Conservation (phyloP, 2,329 filamentous ascomycete species). For the Fusarium tanahbumbuense region DNA sequence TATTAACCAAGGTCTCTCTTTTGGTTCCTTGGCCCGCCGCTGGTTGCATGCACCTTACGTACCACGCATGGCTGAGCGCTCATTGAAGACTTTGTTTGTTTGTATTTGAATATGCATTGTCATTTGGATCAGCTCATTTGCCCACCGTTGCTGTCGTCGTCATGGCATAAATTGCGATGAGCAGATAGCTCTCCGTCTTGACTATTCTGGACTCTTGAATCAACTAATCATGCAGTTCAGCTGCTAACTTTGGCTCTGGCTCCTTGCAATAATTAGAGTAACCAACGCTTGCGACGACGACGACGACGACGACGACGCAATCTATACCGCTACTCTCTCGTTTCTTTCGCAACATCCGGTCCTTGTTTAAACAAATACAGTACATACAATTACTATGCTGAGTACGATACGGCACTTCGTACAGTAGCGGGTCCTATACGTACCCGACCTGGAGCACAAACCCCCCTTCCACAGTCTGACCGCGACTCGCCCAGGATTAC, state of each 20-base stretch:
- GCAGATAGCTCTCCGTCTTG: slow-evolving; percentile 28
- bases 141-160: slow-evolving; percentile 21
- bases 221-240: background rate
- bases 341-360: slow-evolving; percentile 9
- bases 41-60: slow-evolving; percentile 27
- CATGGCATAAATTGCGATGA: slow-evolving; percentile 41
- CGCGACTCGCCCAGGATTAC: background rate
- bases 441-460: slow-evolving; percentile 1
- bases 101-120: slow-evolving; percentile 15
- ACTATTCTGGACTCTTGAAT: slow-evolving; percentile 9
- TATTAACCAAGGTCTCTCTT: slow-evolving; percentile 7
- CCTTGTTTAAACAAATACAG: background rate
- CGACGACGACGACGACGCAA: background rate
- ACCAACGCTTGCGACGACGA: slow-evolving; percentile 3
- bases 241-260: background rate
- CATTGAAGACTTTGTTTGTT: slow-evolving; percentile 1
- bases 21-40: slow-evolving; percentile 27
- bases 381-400: background rate
- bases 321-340: slow-evolving; percentile 24
- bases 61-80: slow-evolving; percentile 9
- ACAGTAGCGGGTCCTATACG: slow-evolving; percentile 6
- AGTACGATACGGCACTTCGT: slow-evolving; percentile 8
- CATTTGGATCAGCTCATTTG: slow-evolving; percentile 19
- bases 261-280: background rate
- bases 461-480: slow-evolving; percentile 23